These are phyloP conservation scores for Linum lewisii DNA, from an alignment of 345 rosid species.

Conservation along the genomic window DNA sequence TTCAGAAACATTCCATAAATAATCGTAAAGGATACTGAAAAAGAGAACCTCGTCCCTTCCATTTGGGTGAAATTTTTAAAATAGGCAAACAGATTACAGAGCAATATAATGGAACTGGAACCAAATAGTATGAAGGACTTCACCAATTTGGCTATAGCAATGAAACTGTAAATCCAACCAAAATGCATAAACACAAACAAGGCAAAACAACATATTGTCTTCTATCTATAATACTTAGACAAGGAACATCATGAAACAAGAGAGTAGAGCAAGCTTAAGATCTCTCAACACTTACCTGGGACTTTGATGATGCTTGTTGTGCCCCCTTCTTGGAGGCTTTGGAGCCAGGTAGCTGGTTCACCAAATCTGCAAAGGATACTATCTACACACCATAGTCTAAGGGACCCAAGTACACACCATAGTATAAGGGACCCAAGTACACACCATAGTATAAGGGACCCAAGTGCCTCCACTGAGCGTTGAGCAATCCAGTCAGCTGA, in stretches of 20 bases:
- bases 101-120: background rate
- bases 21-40: background rate
- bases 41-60: too few relatives aligned
- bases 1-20: background rate
- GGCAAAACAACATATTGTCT: background rate
- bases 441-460: constrained; percentile 51
- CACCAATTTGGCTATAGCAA: background rate
- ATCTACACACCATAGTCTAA: too few relatives aligned
- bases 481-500: constrained; percentile 66
- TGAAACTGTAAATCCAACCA: too few relatives aligned
- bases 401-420: too few relatives aligned
- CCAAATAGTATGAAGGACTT: background rate
- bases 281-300: constrained; percentile 34
- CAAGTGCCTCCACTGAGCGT: constrained; percentile 47
- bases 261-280: background rate
- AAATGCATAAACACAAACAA: background rate
- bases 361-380: constrained; percentile 50
- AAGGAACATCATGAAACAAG: background rate
- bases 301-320: constrained; percentile 41
- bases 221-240: too few relatives aligned
- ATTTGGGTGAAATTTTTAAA: too few relatives aligned
- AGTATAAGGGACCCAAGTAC: too few relatives aligned
- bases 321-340: constrained; percentile 48
- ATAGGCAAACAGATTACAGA: background rate
- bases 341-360: constrained; percentile 33